Percentiles rank a stretch among this genome's conserved stretches.
Evolutionary conservation across 169 alveolate genomes (phyloP).

Genomic region (Neospora caninum): DNA sequence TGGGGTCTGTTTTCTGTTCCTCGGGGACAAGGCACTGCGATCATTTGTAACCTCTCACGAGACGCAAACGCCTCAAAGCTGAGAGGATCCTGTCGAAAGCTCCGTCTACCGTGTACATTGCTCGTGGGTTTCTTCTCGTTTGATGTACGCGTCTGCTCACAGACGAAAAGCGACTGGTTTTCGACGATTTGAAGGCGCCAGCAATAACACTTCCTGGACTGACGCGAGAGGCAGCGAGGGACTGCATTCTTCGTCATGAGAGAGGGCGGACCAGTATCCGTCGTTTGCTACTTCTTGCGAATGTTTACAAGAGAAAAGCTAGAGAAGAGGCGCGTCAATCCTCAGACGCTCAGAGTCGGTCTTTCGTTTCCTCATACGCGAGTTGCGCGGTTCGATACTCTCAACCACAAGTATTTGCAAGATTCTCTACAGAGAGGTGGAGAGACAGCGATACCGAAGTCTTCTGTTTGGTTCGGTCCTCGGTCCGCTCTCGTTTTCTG

Average conservation of each 20-base stretch:
- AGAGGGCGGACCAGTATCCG: constrained; percentile 33
- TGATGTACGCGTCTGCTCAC: background rate
- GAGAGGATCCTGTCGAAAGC: background rate
- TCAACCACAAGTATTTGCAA: too few species aligned
- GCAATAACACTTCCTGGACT: background rate
- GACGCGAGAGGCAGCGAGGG: background rate
- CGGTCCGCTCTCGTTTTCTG: too few species aligned
- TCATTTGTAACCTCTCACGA: too few species aligned
- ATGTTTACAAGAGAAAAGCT: background rate
- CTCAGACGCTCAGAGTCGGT: background rate
- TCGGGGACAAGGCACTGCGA: too few species aligned
- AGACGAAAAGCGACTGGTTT: background rate
- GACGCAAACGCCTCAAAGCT: background rate
- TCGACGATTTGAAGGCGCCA: background rate
- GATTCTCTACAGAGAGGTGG: too few species aligned
- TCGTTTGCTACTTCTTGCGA: background rate
- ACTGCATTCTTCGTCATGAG: background rate
- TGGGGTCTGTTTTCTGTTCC: too few species aligned
- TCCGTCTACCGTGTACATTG: background rate
- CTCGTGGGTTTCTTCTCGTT: background rate
- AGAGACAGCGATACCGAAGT: too few species aligned
- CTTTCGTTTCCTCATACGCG: background rate
- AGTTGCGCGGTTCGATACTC: too few species aligned
- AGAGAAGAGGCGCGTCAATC: background rate
- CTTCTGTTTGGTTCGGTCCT: too few species aligned